Conservation (phyloP, 495 filamentous ascomycete genomes). For the Podospora appendiculata region DNA sequence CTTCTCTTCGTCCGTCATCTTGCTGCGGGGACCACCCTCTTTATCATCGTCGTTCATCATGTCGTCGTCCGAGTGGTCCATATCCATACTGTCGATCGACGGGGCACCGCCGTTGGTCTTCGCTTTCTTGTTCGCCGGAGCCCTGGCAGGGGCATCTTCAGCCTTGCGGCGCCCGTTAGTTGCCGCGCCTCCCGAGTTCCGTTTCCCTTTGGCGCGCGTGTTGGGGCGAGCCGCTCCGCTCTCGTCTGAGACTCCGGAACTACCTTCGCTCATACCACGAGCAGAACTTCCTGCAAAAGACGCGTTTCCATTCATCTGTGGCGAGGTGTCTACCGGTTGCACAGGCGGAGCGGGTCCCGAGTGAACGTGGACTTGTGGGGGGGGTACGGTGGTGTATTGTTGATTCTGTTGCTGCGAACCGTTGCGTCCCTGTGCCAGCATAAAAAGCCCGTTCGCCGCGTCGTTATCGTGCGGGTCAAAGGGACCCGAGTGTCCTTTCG, state of each 20-base stretch:
- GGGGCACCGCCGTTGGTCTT: conserved; percentile 50
- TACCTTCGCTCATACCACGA: conserved; percentile 59
- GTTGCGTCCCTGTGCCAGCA: conserved; percentile 69
- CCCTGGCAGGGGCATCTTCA: conserved; percentile 63
- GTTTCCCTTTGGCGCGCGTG: conserved; percentile 64
- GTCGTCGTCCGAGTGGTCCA: conserved; percentile 23
- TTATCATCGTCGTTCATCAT: conserved; percentile 42
- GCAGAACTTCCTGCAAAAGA: conserved; percentile 34
- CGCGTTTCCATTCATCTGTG: conserved; percentile 41
- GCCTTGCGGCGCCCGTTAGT: conserved; percentile 64
- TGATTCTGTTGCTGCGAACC: conserved; percentile 45
- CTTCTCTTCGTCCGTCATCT: conserved; percentile 99
- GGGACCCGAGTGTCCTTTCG: conserved; percentile 44
- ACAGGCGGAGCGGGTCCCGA: conserved; percentile 19
- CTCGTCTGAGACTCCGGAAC: conserved; percentile 66
- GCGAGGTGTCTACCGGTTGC: conserved; percentile 40
- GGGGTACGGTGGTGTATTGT: conserved; percentile 41
- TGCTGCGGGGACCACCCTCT: conserved; percentile 47
- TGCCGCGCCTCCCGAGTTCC: conserved; percentile 28
- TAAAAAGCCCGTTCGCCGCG: conserved; percentile 89
- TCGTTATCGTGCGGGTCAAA: conserved; percentile 88
- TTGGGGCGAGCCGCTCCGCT: conserved; percentile 55
- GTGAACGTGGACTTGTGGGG: conserved; percentile 34
- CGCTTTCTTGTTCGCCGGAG: conserved; percentile 58
- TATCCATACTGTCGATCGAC: conserved; percentile 14